These are phyloP conservation scores for Podaxis sp. DNA, from an alignment of 768 basidiomycete genomes.

Conservation along the genomic window DNA sequence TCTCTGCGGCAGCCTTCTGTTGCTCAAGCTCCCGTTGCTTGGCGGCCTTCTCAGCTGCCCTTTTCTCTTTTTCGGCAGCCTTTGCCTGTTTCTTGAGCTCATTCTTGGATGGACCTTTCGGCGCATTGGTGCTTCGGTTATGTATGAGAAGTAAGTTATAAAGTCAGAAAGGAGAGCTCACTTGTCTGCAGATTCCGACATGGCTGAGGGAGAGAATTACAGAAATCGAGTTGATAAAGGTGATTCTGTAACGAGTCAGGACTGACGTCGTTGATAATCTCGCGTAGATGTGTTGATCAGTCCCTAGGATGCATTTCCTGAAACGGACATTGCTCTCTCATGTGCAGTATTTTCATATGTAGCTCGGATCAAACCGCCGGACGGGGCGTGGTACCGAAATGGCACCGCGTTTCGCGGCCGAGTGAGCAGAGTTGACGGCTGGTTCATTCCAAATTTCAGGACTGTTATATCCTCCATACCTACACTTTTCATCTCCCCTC, in stretches of 20 bases:
- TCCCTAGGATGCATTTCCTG: background rate
- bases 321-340: background rate
- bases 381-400: conserved; percentile 7
- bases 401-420: conserved; percentile 22
- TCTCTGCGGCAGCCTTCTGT: conserved; percentile 64
- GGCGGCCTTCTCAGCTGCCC: conserved; percentile 83
- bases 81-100: conserved; percentile 92
- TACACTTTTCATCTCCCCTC: conserved; percentile 21
- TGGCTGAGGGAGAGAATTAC: background rate
- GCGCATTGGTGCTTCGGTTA: conserved; percentile 23
- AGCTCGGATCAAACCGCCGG: conserved; percentile 28
- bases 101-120: conserved; percentile 70
- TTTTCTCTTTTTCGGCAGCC: conserved; percentile 86
- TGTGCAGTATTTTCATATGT: background rate
- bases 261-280: conserved; percentile 17
- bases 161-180: conserved; percentile 17
- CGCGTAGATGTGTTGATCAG: conserved; percentile 22
- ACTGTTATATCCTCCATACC: background rate
- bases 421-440: background rate
- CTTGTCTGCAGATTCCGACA: conserved; percentile 25
- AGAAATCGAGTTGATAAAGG: background rate
- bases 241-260: background rate
- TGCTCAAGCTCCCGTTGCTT: conserved; percentile 74
- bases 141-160: conserved; percentile 1
- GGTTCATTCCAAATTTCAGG: conserved; percentile 8